A percentile compares a stretch with the other conserved stretches of the same genome.
Evolutionary conservation across 257 asterid genomes (phyloP).

Genomic region (Solanum piurae): DNA sequence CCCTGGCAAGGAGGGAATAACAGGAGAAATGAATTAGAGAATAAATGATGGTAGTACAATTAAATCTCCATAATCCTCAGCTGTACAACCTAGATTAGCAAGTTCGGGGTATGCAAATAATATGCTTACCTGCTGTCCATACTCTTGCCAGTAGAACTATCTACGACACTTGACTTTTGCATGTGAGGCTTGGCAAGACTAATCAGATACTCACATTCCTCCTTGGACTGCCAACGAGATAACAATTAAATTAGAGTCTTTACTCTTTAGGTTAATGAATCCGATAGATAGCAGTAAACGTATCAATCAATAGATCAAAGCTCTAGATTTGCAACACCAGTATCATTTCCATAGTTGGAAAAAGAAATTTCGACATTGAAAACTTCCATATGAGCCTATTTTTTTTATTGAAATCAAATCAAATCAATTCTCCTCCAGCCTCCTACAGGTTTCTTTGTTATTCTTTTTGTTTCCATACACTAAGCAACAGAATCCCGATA

Average conservation of each 20-base stretch:
- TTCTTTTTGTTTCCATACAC: neutral
- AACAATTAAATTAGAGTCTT: neutral
- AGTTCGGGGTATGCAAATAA: neutral
- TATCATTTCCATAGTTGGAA: neutral
- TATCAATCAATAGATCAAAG: neutral
- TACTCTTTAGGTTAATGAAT: neutral
- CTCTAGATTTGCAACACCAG: neutral
- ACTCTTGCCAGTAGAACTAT: constrained; percentile 79
- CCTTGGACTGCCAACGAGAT: constrained; percentile 52
- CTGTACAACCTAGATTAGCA: neutral
- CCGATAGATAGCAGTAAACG: neutral
- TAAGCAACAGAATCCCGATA: neutral
- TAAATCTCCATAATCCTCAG: neutral
- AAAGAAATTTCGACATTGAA: neutral
- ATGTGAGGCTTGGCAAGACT: constrained; percentile 78
- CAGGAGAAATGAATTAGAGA: neutral
- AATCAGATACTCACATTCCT: constrained; percentile 90
- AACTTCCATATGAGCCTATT: neutral
- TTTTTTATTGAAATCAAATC: neutral
- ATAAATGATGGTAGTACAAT: neutral
- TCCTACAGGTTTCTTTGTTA: neutral
- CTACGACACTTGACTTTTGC: constrained; percentile 89
- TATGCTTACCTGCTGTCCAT: constrained; percentile 75
- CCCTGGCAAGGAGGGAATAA: constrained; percentile 31
- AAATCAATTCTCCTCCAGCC: neutral